Evolutionary conservation across 139 green algal genomes (phyloP), one percentile per base, ranked within the genome.

Genomic region (Ettlia oleoabundans): DNA sequence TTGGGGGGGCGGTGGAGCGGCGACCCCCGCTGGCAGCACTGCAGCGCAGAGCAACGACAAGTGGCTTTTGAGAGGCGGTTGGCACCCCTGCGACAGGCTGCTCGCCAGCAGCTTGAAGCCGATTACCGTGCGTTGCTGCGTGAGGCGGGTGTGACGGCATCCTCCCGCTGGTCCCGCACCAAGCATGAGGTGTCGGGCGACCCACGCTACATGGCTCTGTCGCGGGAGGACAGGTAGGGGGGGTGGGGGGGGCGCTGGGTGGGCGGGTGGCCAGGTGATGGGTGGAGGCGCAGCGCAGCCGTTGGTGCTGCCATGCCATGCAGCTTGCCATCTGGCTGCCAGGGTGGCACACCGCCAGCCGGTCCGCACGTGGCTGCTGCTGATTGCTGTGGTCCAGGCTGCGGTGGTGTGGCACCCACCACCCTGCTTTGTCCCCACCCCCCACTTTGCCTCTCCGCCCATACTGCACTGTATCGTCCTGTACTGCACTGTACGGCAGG

Each of bases 11-110:
- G 82, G 33, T 84, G 52, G 90, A 83, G 78, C 15, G 85, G 87
- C 42, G 92, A 96, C 61, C 87, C 90, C 24, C 82, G 92, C 61
- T 96, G 92, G 92, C 78, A 87, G 76, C 88, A 87, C 30, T 61
- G 43, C 76, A 40, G 35, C 47, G 8, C 42, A 28, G 61, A 68
- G 8, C 15, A 26, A 21, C 66, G n/a, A 28, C 28, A 72, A 26
- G 42, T 35, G 37, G 47, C 82, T 47, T 63, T 90, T 15, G 72
- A 70, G 18, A 66, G 47, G 10, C 72, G 77, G 13, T 3, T 81
- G 28, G 40, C 42, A 7, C 38, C 67, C 22, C 47, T 88, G 58
- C 72, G 78, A 15, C 65, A 51, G 26, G 55, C 37, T 2, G 40
- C 26, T 10, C 64, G 35, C 6, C n/a, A 81, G 58, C 30, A 61